A percentile compares a stretch with the other conserved stretches of the same genome.
Evolutionary conservation across 2,329 filamentous ascomycete genomes (phyloP).

Genomic region (Nectriaceae sp.): DNA sequence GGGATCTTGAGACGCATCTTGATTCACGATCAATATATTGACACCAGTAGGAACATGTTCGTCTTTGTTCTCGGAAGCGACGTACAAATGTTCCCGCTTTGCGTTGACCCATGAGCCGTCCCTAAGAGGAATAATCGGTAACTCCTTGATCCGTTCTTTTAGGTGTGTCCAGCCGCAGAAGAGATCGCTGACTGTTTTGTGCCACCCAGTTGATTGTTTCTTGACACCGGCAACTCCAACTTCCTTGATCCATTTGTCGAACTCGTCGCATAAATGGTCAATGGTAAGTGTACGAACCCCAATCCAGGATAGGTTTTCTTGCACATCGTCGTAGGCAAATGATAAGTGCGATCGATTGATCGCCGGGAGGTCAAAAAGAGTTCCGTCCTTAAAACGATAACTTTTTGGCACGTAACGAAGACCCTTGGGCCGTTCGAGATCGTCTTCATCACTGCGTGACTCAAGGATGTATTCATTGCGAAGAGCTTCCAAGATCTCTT

Average conservation of each 20-base stretch:
- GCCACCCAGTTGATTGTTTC: neutral
- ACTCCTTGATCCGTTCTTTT: neutral
- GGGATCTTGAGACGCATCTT: neutral
- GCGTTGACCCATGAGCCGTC: slow-evolving; percentile 7
- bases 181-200: neutral
- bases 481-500: neutral
- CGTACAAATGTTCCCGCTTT: neutral
- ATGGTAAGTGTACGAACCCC: neutral
- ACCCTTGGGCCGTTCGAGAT: neutral
- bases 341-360: neutral
- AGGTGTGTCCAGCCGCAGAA: neutral
- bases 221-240: neutral
- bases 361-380: neutral
- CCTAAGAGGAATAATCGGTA: slow-evolving; percentile 8
- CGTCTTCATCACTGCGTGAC: neutral
- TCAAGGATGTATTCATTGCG: neutral
- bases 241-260: slow-evolving; percentile 1
- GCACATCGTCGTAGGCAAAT: neutral
- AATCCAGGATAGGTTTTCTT: neutral
- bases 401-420: neutral
- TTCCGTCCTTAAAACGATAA: slow-evolving; percentile 3
- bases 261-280: neutral
- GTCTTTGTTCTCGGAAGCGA: neutral
- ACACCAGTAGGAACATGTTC: slow-evolving; percentile 5
- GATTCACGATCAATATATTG: slow-evolving; percentile 2